These are phyloP conservation scores for Cutaneotrichosporon cavernicola DNA, from an alignment of 1,284 basidiomycete genomes.

Conservation along the genomic window DNA sequence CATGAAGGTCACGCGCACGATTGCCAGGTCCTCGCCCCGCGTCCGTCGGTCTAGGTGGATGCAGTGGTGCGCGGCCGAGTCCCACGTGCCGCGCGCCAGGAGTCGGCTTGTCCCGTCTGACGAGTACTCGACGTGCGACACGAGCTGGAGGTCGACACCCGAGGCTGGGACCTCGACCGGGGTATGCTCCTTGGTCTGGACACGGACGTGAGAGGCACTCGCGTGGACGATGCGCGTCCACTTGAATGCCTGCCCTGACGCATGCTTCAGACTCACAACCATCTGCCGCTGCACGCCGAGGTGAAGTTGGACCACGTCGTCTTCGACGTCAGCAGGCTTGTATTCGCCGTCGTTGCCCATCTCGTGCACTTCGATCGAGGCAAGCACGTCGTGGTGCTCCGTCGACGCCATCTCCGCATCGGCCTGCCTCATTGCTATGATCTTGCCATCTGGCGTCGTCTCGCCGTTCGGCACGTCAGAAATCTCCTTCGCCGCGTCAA, in stretches of 20 bases:
- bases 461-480: constrained; percentile 2
- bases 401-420: constrained; percentile 75
- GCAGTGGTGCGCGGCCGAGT: constrained; percentile 88
- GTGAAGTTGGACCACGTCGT: constrained; percentile 82
- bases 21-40: constrained; percentile 69
- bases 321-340: constrained; percentile 75
- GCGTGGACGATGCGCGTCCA: constrained; percentile 67
- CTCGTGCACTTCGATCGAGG: constrained; percentile 82
- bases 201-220: constrained; percentile 62
- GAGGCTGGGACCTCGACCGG: constrained; percentile 70
- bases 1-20: constrained; percentile 73
- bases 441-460: not conserved
- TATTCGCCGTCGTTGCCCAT: constrained; percentile 82
- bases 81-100: constrained; percentile 77
- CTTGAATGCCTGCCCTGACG: constrained; percentile 82
- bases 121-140: constrained; percentile 67
- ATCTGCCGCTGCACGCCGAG: constrained; percentile 90
- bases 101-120: constrained; percentile 77
- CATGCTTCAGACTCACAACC: constrained; percentile 71
- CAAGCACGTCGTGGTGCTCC: constrained; percentile 83
- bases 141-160: constrained; percentile 66
- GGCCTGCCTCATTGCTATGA: not conserved
- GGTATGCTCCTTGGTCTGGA: constrained; percentile 79
- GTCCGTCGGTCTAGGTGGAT: constrained; percentile 82
- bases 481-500: constrained; percentile 20